A percentile compares a stretch with the other conserved stretches of the same genome.
Conservation (phyloP, 2,329 filamentous ascomycete species). For the Aureobasidium namibiae region DNA sequence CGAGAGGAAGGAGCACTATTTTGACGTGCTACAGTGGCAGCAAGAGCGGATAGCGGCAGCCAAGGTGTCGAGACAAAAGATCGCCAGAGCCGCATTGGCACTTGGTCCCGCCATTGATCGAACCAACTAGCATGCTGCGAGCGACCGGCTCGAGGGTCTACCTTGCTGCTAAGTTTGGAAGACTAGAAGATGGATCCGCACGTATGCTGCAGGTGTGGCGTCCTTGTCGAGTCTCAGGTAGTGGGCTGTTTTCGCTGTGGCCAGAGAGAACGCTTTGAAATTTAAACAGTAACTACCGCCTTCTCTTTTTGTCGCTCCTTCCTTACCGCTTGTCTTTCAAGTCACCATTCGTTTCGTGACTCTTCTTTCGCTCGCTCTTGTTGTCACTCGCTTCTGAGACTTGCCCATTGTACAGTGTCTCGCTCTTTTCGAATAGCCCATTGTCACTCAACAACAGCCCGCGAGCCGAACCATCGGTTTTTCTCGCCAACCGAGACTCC, state of each 20-base stretch:
- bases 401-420: background rate
- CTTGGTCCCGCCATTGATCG: background rate
- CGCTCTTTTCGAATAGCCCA: background rate
- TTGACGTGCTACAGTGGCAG: background rate
- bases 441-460: background rate
- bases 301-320: background rate
- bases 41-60: background rate
- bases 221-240: background rate
- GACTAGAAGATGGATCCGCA: background rate
- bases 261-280: background rate
- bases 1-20: background rate
- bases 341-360: background rate
- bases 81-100: background rate
- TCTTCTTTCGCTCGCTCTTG: background rate
- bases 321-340: background rate
- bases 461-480: background rate
- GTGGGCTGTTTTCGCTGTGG: background rate
- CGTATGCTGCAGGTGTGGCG: constrained; percentile 9
- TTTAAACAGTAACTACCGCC: background rate
- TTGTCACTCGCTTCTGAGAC: background rate
- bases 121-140: constrained; percentile 1
- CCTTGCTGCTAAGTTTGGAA: background rate
- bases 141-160: background rate
- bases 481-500: background rate
- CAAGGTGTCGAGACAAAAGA: background rate